Percentiles rank a stretch among this genome's conserved stretches.
Conservation (phyloP, 1,284 basidiomycete genomes). For the Rhodotorula sp. region DNA sequence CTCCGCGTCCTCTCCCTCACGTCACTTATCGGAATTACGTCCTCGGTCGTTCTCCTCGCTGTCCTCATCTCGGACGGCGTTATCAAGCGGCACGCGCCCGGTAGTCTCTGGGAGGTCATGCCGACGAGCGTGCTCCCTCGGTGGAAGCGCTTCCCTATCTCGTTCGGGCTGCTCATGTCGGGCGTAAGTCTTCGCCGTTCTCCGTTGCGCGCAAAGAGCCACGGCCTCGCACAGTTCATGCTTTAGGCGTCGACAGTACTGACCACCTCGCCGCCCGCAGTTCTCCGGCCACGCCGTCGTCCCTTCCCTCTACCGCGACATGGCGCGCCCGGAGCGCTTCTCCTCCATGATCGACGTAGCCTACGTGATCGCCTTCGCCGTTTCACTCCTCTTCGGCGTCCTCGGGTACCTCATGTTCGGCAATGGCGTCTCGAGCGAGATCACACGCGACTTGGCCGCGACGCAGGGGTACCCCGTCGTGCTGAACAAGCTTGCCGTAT, state of each 20-base stretch:
- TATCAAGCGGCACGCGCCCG: slow-evolving; percentile 73
- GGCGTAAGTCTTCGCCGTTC: slow-evolving; percentile 64
- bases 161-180: slow-evolving; percentile 91
- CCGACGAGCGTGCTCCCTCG: slow-evolving; percentile 67
- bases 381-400: slow-evolving; percentile 78
- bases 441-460: slow-evolving; percentile 79
- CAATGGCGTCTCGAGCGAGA: slow-evolving; percentile 63
- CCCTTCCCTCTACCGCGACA: slow-evolving; percentile 85
- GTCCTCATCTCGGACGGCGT: slow-evolving; percentile 85
- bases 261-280: slow-evolving; percentile 50
- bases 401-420: slow-evolving; percentile 94
- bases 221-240: neutral
- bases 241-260: too few relatives aligned
- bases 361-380: slow-evolving; percentile 76
- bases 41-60: slow-evolving; percentile 71
- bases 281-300: slow-evolving; percentile 93
- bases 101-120: slow-evolving; percentile 75
- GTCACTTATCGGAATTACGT: slow-evolving; percentile 76
- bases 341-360: slow-evolving; percentile 80
- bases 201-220: too few relatives aligned
- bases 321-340: slow-evolving; percentile 80
- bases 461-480: slow-evolving; percentile 72
- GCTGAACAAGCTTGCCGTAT: slow-evolving; percentile 76
- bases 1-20: slow-evolving; percentile 80
- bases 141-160: slow-evolving; percentile 58